Base-by-base conservation (phyloP, 192 early-diverging fungal species). In the Dissophora ornata region DNA sequence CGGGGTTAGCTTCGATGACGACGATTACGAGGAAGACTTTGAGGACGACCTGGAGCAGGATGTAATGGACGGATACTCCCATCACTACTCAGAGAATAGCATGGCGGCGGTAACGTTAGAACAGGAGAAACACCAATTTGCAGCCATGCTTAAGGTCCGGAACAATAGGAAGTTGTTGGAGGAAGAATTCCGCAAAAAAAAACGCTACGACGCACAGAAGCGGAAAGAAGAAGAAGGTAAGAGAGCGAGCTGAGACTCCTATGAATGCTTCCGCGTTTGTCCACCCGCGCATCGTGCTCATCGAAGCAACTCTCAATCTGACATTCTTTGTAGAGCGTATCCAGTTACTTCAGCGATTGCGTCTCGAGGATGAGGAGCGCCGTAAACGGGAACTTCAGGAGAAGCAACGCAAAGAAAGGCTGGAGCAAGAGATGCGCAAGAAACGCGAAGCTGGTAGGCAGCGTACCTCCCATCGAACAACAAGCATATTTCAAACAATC, bases 301-400 rank as follows among this genome's bases (percentile, higher is more conserved):
- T n/a, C n/a, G n/a, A n/a, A n/a, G n/a, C n/a, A n/a, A n/a, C n/a
- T n/a, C n/a, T n/a, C n/a, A n/a, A n/a, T n/a, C n/a, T n/a, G n/a
- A n/a, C n/a, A n/a, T n/a, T n/a, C n/a, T n/a, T n/a, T n/a, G n/a
- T 63, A 75, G 71, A 58, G 21, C 62, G 71, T 16, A 60, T 75
- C 10, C 62, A 61, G 41, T 28, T 60, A 21, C 29, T 77, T n/a
- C 54, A 71, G 34, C 53, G 47, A 24, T 10, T 52, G 24, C 68
- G 62, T 1, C 63, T 64, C 1, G 69, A 71, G 28, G 79, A 80
- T 32, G 69, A 80, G 29, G 63, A 59, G n/a, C 68, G 62, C 21
- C 62, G 59, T 24, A 64, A 21, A 22, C 56, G 55, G 4, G 56
- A 66, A 13, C 21, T 48, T 8, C 41, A 67, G 36, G 79, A 66